Conservation (phyloP, 1,139 yeast species). For the Taphrina wiesneri region DNA sequence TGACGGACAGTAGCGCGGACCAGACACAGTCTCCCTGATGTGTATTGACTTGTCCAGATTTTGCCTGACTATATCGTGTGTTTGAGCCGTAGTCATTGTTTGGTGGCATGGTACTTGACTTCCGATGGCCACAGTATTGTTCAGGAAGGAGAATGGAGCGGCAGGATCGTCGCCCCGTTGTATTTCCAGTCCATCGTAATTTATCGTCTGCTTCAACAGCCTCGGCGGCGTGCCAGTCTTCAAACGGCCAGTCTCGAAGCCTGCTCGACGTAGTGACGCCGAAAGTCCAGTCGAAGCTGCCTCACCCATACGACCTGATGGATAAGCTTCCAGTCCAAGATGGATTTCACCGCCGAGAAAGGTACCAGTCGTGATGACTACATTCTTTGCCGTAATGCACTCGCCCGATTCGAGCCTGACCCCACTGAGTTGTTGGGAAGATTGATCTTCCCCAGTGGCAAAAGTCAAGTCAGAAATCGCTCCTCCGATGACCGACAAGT, state of each 20-base stretch:
- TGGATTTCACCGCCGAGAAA: conserved; percentile 93
- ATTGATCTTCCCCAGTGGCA: conserved; percentile 42
- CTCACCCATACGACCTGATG: conserved; percentile 95
- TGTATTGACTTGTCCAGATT: conserved; percentile 84
- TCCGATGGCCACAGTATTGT: conserved; percentile 61
- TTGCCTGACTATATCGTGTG: conserved; percentile 67
- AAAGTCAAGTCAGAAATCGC: conserved; percentile 84
- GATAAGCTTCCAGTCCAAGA: conserved; percentile 73
- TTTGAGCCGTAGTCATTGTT: conserved; percentile 71
- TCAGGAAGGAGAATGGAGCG: conserved; percentile 87
- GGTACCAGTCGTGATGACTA: conserved; percentile 94
- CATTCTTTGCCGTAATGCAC: conserved; percentile 60
- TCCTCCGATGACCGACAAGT: conserved; percentile 65
- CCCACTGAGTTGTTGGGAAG: conserved; percentile 58
- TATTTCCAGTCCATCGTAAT: conserved; percentile 58
- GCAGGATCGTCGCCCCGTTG: conserved; percentile 82
- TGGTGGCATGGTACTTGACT: conserved; percentile 69
- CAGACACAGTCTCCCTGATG: conserved; percentile 89
- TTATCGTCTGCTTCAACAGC: conserved; percentile 67
- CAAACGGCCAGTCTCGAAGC: conserved; percentile 81
- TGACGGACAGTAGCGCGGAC: conserved; percentile 97
- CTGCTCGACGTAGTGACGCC: conserved; percentile 69
- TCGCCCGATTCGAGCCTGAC: conserved; percentile 69
- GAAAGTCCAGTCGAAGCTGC: conserved; percentile 87
- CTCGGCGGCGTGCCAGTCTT: conserved; percentile 99